Conservation (phyloP, 768 basidiomycete species). For the Panaeolus cyanescens region DNA sequence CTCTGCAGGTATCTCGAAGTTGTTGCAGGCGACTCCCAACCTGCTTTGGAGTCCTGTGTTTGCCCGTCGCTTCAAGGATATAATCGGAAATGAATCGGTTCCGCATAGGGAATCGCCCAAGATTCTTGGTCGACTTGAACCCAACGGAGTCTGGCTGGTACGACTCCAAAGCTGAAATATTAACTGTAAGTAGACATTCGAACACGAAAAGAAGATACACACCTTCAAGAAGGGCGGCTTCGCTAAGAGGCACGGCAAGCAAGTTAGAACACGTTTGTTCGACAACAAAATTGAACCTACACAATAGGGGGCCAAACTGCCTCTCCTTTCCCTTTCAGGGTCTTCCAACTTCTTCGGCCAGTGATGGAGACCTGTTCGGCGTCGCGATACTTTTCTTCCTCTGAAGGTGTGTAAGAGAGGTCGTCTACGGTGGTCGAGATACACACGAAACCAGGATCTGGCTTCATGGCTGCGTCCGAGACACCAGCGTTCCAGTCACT, state of each 20-base stretch:
- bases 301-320: conserved; percentile 78
- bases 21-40: conserved; percentile 81
- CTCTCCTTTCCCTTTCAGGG: conserved; percentile 65
- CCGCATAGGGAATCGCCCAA: conserved; percentile 74
- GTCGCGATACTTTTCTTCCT: conserved; percentile 43
- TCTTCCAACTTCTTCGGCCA: conserved; percentile 74
- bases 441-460: conserved; percentile 27
- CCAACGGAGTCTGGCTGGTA: conserved; percentile 59
- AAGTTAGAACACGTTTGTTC: not conserved
- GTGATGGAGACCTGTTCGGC: conserved; percentile 63
- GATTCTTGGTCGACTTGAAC: conserved; percentile 58
- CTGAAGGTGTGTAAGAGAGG: conserved; percentile 40
- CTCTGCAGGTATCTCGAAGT: conserved; percentile 68
- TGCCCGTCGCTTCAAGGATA: conserved; percentile 65
- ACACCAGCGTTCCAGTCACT: conserved; percentile 39
- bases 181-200: not conserved
- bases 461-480: conserved; percentile 19
- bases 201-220: conserved; percentile 9
- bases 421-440: conserved; percentile 43
- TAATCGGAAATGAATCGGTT: conserved; percentile 80
- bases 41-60: conserved; percentile 72
- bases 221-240: conserved; percentile 76
- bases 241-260: conserved; percentile 25
- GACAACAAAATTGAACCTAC: conserved; percentile 18
- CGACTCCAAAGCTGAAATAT: conserved; percentile 52